Evolutionary conservation across 371 early-diverging fungal species (phyloP), one percentile per base, ranked within the genome.

Genomic region (Mortierella sp.): DNA sequence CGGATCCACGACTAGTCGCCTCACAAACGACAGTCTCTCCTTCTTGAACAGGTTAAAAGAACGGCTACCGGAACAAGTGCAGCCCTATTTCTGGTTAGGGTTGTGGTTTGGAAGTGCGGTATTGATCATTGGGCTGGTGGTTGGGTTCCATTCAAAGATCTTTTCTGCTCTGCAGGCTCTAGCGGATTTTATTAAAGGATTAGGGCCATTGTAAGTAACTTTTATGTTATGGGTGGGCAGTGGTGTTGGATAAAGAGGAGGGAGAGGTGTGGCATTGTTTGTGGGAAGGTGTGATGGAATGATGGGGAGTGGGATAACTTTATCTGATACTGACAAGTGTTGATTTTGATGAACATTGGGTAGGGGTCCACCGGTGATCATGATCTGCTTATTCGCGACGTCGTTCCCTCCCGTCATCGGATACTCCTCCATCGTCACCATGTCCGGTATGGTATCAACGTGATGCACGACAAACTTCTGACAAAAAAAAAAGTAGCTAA

Each of bases 341-440:
- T 71, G 6, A 4, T 46, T 6, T 38, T 46, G 32, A 27, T 35
- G 16, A 3, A 10, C 41, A 24, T 49, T 18, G 11, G 35, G 35
- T 60, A 85, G 85, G 21, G 85, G 85, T 27, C 85, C 85, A n/a
- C 77, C 70, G 7, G 75, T 79, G 35, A 70, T 85, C 18, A 81
- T 81, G 79, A 1, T 68, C 3, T 58, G 81, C 70, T 65, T 89
- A 41, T 92, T 93, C 75, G 78, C 89, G 14, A 91, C 93, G 14
- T 92, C 93, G 11, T 94, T 94, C 65, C 95, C 95, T 27, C 94
- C 94, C 8, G 78, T 95, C 78, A 85, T 93, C 72, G 95, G 95
- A 12, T 95, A 94, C 79, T 90, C 92, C 60, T 91, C 93, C 3
- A 90, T 91, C 58, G 89, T 92, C 70, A 93, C 92, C 16, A 76